Percentiles rank a stretch among this genome's conserved stretches.
Conservation (phyloP, 2,329 filamentous ascomycete species). For the Colletotrichum sidae region DNA sequence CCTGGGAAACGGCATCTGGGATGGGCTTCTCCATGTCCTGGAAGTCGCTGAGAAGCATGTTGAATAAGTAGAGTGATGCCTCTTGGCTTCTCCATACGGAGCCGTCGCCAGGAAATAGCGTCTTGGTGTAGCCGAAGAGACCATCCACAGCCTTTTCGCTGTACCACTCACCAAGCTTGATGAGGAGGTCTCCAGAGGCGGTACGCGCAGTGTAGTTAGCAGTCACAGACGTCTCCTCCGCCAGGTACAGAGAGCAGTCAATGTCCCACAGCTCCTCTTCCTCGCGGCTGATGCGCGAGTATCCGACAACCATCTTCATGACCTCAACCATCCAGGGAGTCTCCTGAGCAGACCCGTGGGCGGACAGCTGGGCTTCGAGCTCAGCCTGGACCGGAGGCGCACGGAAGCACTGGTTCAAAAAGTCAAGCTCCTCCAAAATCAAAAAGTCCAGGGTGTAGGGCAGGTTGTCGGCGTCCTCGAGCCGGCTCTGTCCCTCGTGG, state of each 20-base stretch:
- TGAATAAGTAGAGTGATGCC: slow-evolving; percentile 85
- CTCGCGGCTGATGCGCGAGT: slow-evolving; percentile 90
- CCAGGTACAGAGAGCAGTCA: slow-evolving; percentile 94
- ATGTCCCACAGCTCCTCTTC: slow-evolving; percentile 97
- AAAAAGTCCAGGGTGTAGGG: slow-evolving; percentile 95
- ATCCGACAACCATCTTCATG: slow-evolving; percentile 85
- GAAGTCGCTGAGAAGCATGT: slow-evolving; percentile 86
- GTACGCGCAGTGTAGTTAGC: slow-evolving; percentile 96
- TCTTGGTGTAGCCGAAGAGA: slow-evolving; percentile 80
- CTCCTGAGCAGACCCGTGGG: slow-evolving; percentile 68
- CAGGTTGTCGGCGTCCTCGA: slow-evolving; percentile 91
- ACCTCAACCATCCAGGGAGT: slow-evolving; percentile 88
- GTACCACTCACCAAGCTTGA: slow-evolving; percentile 94
- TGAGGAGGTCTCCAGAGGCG: slow-evolving; percentile 89
- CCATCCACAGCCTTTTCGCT: slow-evolving; percentile 80
- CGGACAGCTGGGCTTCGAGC: slow-evolving; percentile 81
- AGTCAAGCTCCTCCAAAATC: slow-evolving; percentile 92
- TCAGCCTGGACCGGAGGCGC: slow-evolving; percentile 90
- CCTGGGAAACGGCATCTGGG: slow-evolving; percentile 74
- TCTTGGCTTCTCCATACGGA: slow-evolving; percentile 76
- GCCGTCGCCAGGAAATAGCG: slow-evolving; percentile 72
- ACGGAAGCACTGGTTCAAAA: slow-evolving; percentile 90
- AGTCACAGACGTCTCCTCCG: slow-evolving; percentile 93
- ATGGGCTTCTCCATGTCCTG: slow-evolving; percentile 80
- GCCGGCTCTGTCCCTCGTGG: slow-evolving; percentile 84